These are phyloP conservation scores for Pythium guiyangense DNA, from an alignment of 352 stramenopile species.

Conservation along the genomic window DNA sequence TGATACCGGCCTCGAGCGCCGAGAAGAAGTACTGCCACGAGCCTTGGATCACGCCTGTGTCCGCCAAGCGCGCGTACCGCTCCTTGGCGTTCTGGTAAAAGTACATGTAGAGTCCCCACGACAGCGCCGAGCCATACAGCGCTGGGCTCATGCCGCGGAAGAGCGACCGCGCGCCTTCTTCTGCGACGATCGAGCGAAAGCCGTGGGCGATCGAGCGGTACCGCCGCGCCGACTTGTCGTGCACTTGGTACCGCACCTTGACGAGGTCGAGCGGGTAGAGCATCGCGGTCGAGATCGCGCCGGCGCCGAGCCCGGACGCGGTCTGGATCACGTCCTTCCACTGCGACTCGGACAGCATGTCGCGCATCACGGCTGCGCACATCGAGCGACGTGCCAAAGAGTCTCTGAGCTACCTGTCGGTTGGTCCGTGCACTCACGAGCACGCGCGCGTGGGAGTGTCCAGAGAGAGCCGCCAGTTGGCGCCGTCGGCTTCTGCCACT, in stretches of 20 bases:
- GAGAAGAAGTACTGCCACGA: slow-evolving; percentile 84
- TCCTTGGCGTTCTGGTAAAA: slow-evolving; percentile 97
- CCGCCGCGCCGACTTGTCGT: slow-evolving; percentile 74
- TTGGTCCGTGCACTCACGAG: neutral
- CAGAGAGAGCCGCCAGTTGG: no score
- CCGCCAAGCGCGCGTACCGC: slow-evolving; percentile 64
- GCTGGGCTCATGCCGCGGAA: slow-evolving; percentile 94
- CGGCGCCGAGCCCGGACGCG: slow-evolving; percentile 63
- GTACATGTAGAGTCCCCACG: slow-evolving; percentile 98
- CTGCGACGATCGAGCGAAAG: slow-evolving; percentile 67
- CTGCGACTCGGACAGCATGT: slow-evolving; percentile 55
- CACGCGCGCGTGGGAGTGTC: no score
- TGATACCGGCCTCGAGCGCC: slow-evolving; percentile 67
- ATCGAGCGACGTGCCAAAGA: slow-evolving; percentile 1
- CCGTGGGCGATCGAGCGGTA: slow-evolving; percentile 70
- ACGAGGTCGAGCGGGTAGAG: slow-evolving; percentile 97
- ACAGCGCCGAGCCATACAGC: slow-evolving; percentile 93
- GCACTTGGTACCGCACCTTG: slow-evolving; percentile 96
- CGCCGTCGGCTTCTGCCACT: no score
- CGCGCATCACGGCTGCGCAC: slow-evolving; percentile 18
- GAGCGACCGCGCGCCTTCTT: slow-evolving; percentile 87
- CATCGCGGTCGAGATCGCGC: slow-evolving; percentile 73
- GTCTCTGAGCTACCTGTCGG: neutral
- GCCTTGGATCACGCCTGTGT: slow-evolving; percentile 64
- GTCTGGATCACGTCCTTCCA: slow-evolving; percentile 68